Conservation (phyloP, 495 filamentous ascomycete species). For the Sphaerosporella brunnea region DNA sequence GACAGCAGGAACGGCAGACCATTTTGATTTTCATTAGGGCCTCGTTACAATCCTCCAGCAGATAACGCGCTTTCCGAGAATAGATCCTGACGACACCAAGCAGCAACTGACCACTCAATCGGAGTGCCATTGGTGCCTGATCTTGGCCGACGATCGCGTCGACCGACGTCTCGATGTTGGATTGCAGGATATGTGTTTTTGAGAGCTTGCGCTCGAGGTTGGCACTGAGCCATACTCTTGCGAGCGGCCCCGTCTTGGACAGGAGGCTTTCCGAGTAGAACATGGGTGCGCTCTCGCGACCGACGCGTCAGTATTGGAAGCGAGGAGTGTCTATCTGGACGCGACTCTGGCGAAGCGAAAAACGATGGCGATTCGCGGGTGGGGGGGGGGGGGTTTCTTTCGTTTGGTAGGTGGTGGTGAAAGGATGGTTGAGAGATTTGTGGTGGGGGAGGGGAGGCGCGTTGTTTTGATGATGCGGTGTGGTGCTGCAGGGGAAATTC, state of each 20-base stretch:
- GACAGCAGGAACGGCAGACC: constrained; percentile 37
- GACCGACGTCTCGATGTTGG: constrained; percentile 82
- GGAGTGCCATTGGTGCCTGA: constrained; percentile 86
- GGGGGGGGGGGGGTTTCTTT: not conserved
- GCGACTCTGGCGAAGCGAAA: not conserved
- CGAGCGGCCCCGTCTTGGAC: constrained; percentile 89
- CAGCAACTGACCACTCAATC: constrained; percentile 81
- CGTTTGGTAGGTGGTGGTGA: not conserved
- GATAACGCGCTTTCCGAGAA: constrained; percentile 85
- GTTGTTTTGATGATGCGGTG: constrained; percentile 18
- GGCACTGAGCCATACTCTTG: constrained; percentile 93
- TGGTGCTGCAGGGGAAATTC: not conserved
- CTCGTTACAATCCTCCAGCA: constrained; percentile 93
- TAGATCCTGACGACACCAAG: constrained; percentile 95
- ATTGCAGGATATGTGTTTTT: constrained; percentile 82
- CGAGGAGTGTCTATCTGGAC: not conserved
- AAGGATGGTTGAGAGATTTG: not conserved
- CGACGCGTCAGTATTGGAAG: constrained; percentile 2
- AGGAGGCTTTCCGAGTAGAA: constrained; percentile 96
- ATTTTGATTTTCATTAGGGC: constrained; percentile 95
- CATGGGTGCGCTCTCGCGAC: constrained; percentile 37
- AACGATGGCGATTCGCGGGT: constrained; percentile 1
- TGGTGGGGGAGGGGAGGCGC: constrained; percentile 8
- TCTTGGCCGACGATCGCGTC: constrained; percentile 84
- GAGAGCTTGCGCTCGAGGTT: constrained; percentile 95